A percentile compares a stretch with the other conserved stretches of the same genome.
Evolutionary conservation across 495 filamentous ascomycete genomes (phyloP).

Genomic region (Penicillium crystallinum): DNA sequence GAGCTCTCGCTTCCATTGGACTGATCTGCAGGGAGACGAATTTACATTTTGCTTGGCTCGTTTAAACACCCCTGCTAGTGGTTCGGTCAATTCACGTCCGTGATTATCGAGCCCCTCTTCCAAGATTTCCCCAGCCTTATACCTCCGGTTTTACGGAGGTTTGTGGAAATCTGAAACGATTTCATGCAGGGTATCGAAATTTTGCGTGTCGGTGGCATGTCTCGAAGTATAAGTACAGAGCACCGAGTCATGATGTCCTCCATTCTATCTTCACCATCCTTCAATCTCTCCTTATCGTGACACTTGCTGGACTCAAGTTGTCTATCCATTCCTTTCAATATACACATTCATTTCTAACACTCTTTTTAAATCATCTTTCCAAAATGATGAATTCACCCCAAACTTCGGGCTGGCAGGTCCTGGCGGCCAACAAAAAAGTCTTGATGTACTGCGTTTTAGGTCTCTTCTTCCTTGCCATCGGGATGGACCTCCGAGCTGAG

Average conservation of each 20-base stretch:
- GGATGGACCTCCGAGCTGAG: not conserved
- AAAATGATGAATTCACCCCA: constrained; percentile 2
- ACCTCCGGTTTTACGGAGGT: not conserved
- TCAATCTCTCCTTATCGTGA: constrained; percentile 4
- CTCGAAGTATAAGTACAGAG: not conserved
- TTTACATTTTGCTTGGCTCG: constrained; percentile 1
- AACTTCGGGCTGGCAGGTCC: not conserved
- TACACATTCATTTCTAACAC: not conserved
- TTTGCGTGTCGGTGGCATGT: not conserved
- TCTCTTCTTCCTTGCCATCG: constrained; percentile 4
- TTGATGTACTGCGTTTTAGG: not conserved
- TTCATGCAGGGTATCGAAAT: not conserved
- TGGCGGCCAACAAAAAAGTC: not conserved
- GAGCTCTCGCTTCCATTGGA: not conserved
- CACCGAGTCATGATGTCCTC: not conserved
- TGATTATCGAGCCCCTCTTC: not conserved
- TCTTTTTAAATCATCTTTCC: not conserved
- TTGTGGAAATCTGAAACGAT: not conserved
- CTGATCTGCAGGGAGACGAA: not conserved
- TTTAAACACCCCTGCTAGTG: constrained; percentile 3
- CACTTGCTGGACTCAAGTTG: constrained; percentile 10
- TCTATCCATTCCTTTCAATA: constrained; percentile 5
- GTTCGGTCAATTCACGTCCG: not conserved
- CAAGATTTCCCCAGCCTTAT: not conserved
- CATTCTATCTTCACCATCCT: not conserved